Evolutionary conservation across 768 basidiomycete genomes (phyloP), one percentile per base, ranked within the genome.

Genomic region (Suillus americanus): DNA sequence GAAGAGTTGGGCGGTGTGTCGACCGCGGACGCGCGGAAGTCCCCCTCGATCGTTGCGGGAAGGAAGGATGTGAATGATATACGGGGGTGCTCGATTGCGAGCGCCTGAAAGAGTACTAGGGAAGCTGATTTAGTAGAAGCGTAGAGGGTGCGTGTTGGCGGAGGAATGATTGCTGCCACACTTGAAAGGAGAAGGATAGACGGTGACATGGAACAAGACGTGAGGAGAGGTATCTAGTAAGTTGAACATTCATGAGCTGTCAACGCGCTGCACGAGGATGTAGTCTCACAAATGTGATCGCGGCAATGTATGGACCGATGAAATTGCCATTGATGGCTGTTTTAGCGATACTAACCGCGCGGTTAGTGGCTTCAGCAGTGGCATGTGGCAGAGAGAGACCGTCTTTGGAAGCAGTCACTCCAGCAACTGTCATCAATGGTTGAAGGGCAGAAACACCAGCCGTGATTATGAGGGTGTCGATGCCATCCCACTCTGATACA

Each of bases 141-240:
- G 72, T 98, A 98, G 41, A 98, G 78, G 1, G 92, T 79, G 8
- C 95, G 89, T 1, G 92, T 94, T 1, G 95, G 95, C 0, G 95
- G 87, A 3, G 95, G 92, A 41, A 95, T 87, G 7, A 89, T 80
- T 3, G 92, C 86, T 3, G 89, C 95, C 3, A 90, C 79, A 35
- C 89, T 91, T 9, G 93, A 93, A 41, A 97, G 73, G 48, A 96
- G 86, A 33, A 94, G 84, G 43, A 97, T 81, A 0, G 92, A 86
- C 0, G 95, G 94, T 0, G 85, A 81, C 0, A 73, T 63, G 0
- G 93, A 95, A 0, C 88, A 84, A 30, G 80, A 72, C 13, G 84
- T 79, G 40, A 97, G 83, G 0, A 94, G 73, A 0, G 95, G 95
- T 6, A 96, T 87, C 94, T 97, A 66, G 41, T 45, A 40, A 6